phyloP scores from a whole-genome alignment of 2,329 filamentous ascomycete species.

The Colletotrichum australisinense region DNA sequence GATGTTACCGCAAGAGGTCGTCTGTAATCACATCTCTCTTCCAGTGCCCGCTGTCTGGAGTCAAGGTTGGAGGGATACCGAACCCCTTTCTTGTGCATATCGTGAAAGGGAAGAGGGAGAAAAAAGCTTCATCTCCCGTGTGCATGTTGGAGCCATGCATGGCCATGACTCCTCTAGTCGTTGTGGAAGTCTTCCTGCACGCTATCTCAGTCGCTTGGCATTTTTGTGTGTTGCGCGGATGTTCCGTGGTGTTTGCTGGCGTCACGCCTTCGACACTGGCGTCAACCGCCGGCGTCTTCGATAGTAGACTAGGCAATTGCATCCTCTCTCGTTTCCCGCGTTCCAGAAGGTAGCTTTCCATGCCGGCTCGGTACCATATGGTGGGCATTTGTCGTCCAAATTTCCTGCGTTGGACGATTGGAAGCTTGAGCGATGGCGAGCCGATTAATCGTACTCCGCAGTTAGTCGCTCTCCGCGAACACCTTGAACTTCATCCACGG shows the following conservation, averaged over 20 bases:
- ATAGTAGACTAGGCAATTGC: neutral
- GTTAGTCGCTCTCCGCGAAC: neutral
- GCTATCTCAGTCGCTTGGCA: neutral
- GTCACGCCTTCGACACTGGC: neutral
- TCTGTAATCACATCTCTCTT: neutral
- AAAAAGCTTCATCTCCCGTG: constrained; percentile 17
- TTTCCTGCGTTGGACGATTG: neutral
- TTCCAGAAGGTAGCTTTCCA: constrained; percentile 1
- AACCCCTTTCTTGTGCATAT: constrained; percentile 12
- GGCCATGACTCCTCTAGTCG: constrained; percentile 1
- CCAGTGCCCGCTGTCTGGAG: neutral
- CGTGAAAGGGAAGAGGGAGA: neutral
- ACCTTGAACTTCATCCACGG: neutral
- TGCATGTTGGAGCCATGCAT: constrained; percentile 3
- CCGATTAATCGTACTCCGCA: neutral
- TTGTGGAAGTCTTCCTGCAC: neutral
- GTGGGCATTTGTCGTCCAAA: neutral
- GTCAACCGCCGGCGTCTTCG: neutral
- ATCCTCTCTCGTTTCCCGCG: neutral
- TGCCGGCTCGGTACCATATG: neutral
- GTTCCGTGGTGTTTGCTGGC: neutral
- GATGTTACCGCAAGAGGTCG: neutral
- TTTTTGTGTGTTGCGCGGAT: neutral
- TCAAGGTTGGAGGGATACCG: neutral
- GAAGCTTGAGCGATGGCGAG: neutral